Base-by-base conservation (phyloP, 768 basidiomycete genomes). In the Scleroderma citrinum region DNA sequence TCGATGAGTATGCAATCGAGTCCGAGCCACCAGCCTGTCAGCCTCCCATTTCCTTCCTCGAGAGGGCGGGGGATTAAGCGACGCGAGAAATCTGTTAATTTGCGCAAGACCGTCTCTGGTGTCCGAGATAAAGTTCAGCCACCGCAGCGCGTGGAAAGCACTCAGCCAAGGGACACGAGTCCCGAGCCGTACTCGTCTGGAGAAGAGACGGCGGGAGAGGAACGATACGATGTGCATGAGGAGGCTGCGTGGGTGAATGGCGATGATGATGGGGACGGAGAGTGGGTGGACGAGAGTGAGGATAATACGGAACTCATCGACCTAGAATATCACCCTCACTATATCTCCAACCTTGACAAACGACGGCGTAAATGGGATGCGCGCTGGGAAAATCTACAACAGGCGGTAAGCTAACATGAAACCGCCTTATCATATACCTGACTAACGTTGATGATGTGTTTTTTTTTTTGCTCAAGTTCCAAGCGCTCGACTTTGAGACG, bases 201-300 rank as follows among this genome's bases (percentile, higher is more conserved):
- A 1, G 87, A 90, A 61, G 86, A 87, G 64, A 88, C 84, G 1
- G 85, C 86, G 1, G 87, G 85, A 0, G 87, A 87, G 59, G 78
- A 69, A 6, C 62, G 59, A 16, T 70, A 66, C 49, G 69, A 69
- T 8, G 66, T 64, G 16, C 60, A 63, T 14, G 74, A 73, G 36
- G 74, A 75, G 26, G 69, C 71, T 5, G 68, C 61, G 16, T 70
- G 68, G 52, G 65, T 62, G 35, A 58, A 65, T 30, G 65, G 52
- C 46, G 59, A 53, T 19, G 54, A 52, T 16, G 75, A 75, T 42
- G 77, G 76, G 34, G 72, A 76, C 6, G 77, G 67, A 1, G 88
- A 87, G 78, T 71, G 88, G 52, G 82, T 87, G 47, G 84, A 86
- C 53, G 86, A 89, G 19, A 82, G 83, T 21, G 77, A 73, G 4